Evolutionary conservation across 805 yeast species (phyloP), one percentile per base, ranked within the genome.

Genomic region (Saccharomycopsis fermentans): DNA sequence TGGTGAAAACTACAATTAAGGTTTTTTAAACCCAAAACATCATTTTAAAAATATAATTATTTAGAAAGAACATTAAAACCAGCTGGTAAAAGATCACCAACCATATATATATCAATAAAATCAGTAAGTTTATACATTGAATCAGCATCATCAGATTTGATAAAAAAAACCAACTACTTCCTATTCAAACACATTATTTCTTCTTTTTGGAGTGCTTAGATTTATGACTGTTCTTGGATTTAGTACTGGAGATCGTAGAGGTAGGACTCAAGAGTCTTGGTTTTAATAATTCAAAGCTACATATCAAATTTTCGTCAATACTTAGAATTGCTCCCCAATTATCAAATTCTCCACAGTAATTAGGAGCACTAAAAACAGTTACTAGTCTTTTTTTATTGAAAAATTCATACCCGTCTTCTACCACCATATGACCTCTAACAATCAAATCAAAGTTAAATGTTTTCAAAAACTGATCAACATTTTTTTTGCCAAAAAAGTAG

Each of bases 301-400:
- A 92, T 59, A 94, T 75, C 63, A 92, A 77, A 66, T 92, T 97
- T 63, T 92, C 97, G 63, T 89, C 82, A 16, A 92, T 98, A 65
- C 95, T 84, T 98, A 92, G 92, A 4, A 92, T 97, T 1, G 99
- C 99, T 26, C 96, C 97, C 96, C 96, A 90, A 67, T 90, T 90
- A 69, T 90, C 57, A 67, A 84, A 84, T 70, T 84, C 90, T n/a
- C 90, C 90, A 66, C 90, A 84, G 68, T 84, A 84, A 69, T 84
- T 84, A 11, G 90, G 90, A 2, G 90, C 90, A 56, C 83, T 78
- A 67, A 84, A 84, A 24, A 84, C 89, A 0, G 90, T 84, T 26
- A 85, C 90, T 63, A 84, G 73, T 9, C 85, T 80, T 36, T 87
- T 72, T 67, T 85, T 88, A 64, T 84, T 84, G 74, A 84, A 84